phyloP scores from a whole-genome alignment of 163 green algal genomes.

The Scenedesmus sp. region DNA sequence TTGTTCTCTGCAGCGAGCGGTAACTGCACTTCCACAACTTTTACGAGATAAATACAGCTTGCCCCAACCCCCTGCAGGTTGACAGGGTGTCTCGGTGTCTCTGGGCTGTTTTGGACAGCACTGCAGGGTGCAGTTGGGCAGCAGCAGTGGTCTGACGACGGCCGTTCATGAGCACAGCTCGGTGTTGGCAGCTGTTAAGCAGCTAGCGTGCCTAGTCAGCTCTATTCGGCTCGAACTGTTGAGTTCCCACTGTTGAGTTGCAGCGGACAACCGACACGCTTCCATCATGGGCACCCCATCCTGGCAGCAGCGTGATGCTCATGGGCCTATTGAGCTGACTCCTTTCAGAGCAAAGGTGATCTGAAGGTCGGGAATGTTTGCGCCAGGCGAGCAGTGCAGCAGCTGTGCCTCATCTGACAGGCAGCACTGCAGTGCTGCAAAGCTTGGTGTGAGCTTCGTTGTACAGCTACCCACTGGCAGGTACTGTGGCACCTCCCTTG shows the following conservation, averaged over 20 bases:
- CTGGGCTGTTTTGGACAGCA: not conserved
- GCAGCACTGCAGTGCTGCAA: not conserved
- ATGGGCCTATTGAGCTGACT: conserved; percentile 41
- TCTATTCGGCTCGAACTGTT: too few relatives aligned
- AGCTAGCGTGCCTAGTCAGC: not conserved
- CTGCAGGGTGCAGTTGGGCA: not conserved
- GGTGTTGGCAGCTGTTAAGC: not conserved
- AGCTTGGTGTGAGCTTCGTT: not conserved
- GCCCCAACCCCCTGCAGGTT: not conserved
- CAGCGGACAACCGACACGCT: not conserved
- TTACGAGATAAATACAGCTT: not conserved
- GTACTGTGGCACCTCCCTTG: not conserved
- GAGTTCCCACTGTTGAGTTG: too few relatives aligned
- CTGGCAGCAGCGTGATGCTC: conserved; percentile 23
- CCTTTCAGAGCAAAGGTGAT: conserved; percentile 38
- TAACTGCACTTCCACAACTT: not conserved
- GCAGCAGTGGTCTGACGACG: not conserved
- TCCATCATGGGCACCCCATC: conserved; percentile 6
- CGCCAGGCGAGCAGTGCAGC: not conserved
- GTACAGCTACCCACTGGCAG: too few relatives aligned
- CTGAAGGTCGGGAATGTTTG: not conserved
- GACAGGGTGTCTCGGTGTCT: not conserved
- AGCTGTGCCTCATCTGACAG: not conserved
- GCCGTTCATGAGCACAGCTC: not conserved
- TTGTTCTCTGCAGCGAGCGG: not conserved